Evolutionary conservation across 257 asterid genomes (phyloP).

Genomic region (Agastache rugosa): DNA sequence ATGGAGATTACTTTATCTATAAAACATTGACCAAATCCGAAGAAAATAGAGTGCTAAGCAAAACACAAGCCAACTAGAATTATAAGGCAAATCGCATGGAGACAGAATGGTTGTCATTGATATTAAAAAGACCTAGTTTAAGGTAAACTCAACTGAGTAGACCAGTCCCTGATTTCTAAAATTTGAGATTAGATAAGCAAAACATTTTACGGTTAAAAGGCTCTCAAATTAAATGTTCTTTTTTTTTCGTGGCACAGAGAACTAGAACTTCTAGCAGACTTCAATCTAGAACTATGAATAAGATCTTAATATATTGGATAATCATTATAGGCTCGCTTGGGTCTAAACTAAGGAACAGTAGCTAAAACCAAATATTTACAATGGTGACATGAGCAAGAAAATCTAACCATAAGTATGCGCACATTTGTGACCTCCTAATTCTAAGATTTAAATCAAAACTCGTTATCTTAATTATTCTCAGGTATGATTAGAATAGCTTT

Average conservation of each 20-base stretch:
- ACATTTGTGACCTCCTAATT: background rate
- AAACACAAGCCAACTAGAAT: background rate
- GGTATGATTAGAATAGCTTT: background rate
- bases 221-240: too few species aligned
- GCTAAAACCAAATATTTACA: too few species aligned
- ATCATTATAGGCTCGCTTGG: too few species aligned
- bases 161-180: background rate
- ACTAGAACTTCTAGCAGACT: background rate
- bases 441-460: background rate
- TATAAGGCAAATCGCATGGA: background rate
- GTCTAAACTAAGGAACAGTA: too few species aligned
- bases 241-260: background rate
- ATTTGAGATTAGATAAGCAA: background rate
- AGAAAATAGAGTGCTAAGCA: background rate
- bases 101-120: background rate
- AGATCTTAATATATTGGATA: too few species aligned
- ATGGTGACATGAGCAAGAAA: background rate
- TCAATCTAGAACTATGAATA: background rate
- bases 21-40: background rate
- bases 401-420: background rate
- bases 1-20: background rate
- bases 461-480: background rate
- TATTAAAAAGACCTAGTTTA: background rate
- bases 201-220: background rate
- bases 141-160: background rate